Evolutionary conservation across 495 filamentous ascomycete genomes (phyloP).

Genomic region (Xylaria telfairii): DNA sequence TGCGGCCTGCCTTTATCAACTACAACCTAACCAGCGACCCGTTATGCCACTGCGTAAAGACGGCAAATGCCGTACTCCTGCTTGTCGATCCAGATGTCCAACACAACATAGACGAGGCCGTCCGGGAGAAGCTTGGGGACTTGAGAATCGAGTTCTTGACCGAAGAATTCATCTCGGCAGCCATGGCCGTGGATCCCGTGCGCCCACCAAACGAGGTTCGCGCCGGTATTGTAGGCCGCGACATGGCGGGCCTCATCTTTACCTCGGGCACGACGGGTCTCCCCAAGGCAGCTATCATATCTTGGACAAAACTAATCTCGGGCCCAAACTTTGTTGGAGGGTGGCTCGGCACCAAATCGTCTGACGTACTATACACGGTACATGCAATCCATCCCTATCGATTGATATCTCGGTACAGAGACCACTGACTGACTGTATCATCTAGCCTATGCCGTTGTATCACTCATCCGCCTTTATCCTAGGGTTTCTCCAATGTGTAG

Average conservation of each 20-base stretch:
- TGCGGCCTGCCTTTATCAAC: constrained; percentile 91
- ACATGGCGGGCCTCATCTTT: constrained; percentile 80
- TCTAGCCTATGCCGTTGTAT: constrained; percentile 90
- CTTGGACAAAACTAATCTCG: constrained; percentile 70
- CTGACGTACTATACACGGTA: constrained; percentile 85
- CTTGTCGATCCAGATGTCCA: constrained; percentile 76
- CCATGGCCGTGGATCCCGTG: constrained; percentile 59
- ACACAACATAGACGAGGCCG: constrained; percentile 52
- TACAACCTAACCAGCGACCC: constrained; percentile 83
- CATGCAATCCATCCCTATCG: constrained; percentile 18
- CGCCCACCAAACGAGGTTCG: constrained; percentile 70
- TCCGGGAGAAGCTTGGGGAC: constrained; percentile 46
- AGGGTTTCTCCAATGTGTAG: constrained; percentile 66
- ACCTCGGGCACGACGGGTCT: constrained; percentile 90
- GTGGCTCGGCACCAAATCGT: constrained; percentile 62
- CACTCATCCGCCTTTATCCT: constrained; percentile 83
- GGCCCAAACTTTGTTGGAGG: constrained; percentile 59
- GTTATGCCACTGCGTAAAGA: constrained; percentile 77
- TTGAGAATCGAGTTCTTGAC: constrained; percentile 69
- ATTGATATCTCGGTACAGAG: neutral
- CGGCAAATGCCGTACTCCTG: constrained; percentile 71
- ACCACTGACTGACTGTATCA: constrained; percentile 20
- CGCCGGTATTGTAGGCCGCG: constrained; percentile 52
- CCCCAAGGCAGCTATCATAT: constrained; percentile 87
- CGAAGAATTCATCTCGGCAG: constrained; percentile 66